Evolutionary conservation across 2,329 filamentous ascomycete genomes (phyloP).

Genomic region (Myriosclerotinia curreyana): DNA sequence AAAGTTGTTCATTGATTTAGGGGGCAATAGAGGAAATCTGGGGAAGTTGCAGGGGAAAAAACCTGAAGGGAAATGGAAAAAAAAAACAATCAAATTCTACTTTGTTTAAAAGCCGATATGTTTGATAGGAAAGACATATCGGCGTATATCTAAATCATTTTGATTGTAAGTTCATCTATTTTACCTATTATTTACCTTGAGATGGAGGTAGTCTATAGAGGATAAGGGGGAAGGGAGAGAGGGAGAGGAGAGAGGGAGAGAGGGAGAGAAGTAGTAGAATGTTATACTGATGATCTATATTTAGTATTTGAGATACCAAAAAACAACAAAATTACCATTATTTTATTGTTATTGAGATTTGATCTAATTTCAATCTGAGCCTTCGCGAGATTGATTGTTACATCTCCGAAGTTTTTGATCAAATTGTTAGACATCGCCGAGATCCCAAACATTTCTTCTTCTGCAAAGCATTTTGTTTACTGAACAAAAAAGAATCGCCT

Average conservation of each 20-base stretch:
- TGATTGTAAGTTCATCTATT: constrained; percentile 13
- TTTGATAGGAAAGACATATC: constrained; percentile 18
- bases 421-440: constrained; percentile 15
- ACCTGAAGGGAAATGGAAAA: neutral
- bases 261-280: no score
- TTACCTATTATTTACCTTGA: neutral
- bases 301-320: constrained; percentile 8
- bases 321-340: neutral
- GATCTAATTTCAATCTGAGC: neutral
- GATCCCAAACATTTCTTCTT: neutral
- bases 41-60: neutral
- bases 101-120: constrained; percentile 20
- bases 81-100: neutral
- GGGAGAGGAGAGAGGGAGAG: no score
- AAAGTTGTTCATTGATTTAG: no score
- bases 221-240: no score
- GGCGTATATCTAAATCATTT: constrained; percentile 21
- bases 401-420: constrained; percentile 16
- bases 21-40: constrained; percentile 4
- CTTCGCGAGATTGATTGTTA: constrained; percentile 7
- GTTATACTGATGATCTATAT: constrained; percentile 5
- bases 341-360: no score
- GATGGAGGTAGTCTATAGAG: no score
- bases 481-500: constrained; percentile 6
- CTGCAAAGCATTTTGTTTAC: neutral